These are phyloP conservation scores for Sphagnum tenellum DNA, from an alignment of 225 moss, liverwort and hornwort species.

Conservation along the genomic window DNA sequence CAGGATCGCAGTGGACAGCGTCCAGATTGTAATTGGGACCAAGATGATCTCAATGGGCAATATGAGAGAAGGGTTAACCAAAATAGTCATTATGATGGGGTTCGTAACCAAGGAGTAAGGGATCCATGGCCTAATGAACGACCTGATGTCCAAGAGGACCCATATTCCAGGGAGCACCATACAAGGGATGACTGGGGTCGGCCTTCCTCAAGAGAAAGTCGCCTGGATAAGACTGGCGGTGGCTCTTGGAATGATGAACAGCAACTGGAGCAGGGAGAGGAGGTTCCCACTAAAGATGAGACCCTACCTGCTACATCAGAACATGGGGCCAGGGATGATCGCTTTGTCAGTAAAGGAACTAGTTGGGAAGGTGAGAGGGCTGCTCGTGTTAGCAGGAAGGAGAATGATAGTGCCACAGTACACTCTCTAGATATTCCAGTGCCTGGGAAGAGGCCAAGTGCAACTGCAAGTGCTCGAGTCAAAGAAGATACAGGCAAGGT, in stretches of 20 bases:
- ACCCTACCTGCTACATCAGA: slow-evolving; percentile 23
- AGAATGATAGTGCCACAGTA: slow-evolving; percentile 29
- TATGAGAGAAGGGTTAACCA: slow-evolving; percentile 27
- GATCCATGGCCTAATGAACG: slow-evolving; percentile 30
- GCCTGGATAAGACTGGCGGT: slow-evolving; percentile 54
- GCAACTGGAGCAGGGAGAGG: slow-evolving; percentile 42
- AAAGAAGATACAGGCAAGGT: slow-evolving; percentile 31
- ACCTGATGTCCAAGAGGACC: slow-evolving; percentile 29
- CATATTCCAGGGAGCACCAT: slow-evolving; percentile 42
- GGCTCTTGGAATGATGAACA: slow-evolving; percentile 46
- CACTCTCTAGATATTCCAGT: slow-evolving; percentile 18
- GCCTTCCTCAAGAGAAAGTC: slow-evolving; percentile 57
- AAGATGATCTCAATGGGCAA: slow-evolving; percentile 44
- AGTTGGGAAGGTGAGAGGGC: slow-evolving; percentile 53
- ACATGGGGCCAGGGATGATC: slow-evolving; percentile 25
- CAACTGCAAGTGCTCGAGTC: slow-evolving; percentile 26
- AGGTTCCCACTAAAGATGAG: slow-evolving; percentile 40
- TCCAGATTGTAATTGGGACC: slow-evolving; percentile 25
- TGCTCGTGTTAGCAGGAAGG: slow-evolving; percentile 39
- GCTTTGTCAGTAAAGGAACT: slow-evolving; percentile 16
- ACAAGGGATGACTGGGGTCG: slow-evolving; percentile 61
- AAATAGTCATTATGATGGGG: slow-evolving; percentile 47
- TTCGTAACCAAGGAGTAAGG: slow-evolving; percentile 33
- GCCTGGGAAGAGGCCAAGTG: slow-evolving; percentile 25
- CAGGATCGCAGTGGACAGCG: slow-evolving; percentile 14